Base-by-base conservation (phyloP, 495 filamentous ascomycete genomes). In the Apodospora peruviana region DNA sequence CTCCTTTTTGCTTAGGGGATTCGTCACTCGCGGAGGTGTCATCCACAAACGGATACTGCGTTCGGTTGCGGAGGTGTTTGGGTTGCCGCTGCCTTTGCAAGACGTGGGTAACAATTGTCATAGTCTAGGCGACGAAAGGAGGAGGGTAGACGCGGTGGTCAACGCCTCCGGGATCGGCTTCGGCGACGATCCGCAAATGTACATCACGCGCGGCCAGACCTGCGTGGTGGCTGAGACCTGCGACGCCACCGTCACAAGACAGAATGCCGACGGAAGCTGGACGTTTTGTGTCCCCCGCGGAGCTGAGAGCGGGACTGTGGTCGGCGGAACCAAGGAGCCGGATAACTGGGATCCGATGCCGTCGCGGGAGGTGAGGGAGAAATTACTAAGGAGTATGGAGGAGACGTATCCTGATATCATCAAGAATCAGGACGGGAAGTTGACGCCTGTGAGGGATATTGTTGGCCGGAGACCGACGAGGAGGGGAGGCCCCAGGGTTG, bases 251-350 rank as follows among this genome's bases (percentile, higher is more conserved):
- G 66, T 84, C n/a, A 84, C 81, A 35, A 60, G 77, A 24, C 75
- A 84, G 51, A 78, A 82, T 46, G 62, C 68, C 0, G 76, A 83
- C 54, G 80, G 80, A 0, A 69, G 63, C 23, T 84, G 79, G 79
- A 76, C 74, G 16, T 84, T 84, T 58, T 77, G 67, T 43, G 75
- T 85, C 2, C 79, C 82, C 2, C 75, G 82, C 1, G 74, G 74
- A 2, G 74, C 80, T 18, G 69, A 75, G 4, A 80, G 80, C 1
- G 82, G 80, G 0, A 84, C 80, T 0, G 66, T 84, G 20, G 78
- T 85, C 39, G 82, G 82, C 12, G 82, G 81, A 0, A 84, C 81
- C 5, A 84, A 82, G 51, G 74, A 84, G 52, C 71, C 74, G 1
- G 62, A 75, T 41, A 66, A 82, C 49, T 83, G 78, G 77, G 69